Conservation (phyloP, 805 yeast genomes). For the Candida nitratophila region DNA sequence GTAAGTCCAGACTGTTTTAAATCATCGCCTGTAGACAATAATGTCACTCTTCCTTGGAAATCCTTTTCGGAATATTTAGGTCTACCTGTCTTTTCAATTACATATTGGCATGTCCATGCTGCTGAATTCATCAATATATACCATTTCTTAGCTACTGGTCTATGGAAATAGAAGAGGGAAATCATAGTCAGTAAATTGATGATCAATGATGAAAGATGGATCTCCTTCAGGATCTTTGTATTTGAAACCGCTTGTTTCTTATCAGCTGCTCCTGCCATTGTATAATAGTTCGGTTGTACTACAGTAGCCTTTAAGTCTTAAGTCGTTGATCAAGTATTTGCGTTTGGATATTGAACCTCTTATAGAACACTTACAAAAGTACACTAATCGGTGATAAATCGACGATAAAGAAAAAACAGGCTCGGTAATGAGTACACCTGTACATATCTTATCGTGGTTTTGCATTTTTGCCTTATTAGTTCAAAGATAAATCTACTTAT, state of each 20-base stretch:
- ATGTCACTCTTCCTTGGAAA: slow-evolving; percentile 30
- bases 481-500: too few relatives aligned
- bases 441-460: too few relatives aligned
- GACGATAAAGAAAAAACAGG: too few relatives aligned
- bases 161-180: slow-evolving; percentile 28
- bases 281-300: not conserved
- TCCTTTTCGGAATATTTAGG: slow-evolving; percentile 37
- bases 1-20: slow-evolving; percentile 56
- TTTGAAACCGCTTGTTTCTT: slow-evolving; percentile 29
- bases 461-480: too few relatives aligned
- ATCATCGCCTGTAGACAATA: slow-evolving; percentile 53
- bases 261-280: slow-evolving; percentile 32
- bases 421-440: too few relatives aligned
- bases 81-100: slow-evolving; percentile 53
- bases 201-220: slow-evolving; percentile 27
- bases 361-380: too few relatives aligned
- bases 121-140: slow-evolving; percentile 37
- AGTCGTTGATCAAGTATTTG: too few relatives aligned
- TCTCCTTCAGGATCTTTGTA: slow-evolving; percentile 21
- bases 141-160: slow-evolving; percentile 38
- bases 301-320: too few relatives aligned
- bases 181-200: slow-evolving; percentile 35
- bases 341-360: too few relatives aligned
- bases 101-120: slow-evolving; percentile 36
- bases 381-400: too few relatives aligned